Conservation (phyloP, 768 basidiomycete genomes). For the Psilocybe cubensis region DNA sequence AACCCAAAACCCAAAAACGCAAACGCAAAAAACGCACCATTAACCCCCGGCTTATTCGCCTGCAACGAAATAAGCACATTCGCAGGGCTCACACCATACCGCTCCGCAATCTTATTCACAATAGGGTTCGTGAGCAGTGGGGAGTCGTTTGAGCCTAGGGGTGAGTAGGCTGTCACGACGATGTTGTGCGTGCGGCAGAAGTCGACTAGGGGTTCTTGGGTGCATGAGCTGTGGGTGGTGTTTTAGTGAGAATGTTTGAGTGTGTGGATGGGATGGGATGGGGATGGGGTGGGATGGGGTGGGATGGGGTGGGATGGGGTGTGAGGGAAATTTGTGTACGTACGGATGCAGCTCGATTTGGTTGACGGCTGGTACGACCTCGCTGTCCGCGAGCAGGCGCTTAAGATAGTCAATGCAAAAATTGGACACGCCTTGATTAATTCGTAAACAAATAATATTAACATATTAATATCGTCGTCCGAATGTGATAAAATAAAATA, state of each 20-base stretch:
- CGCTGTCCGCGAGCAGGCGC: conserved; percentile 56
- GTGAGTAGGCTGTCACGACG: conserved; percentile 76
- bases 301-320: neutral
- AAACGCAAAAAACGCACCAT: conserved; percentile 42
- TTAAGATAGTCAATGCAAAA: conserved; percentile 67
- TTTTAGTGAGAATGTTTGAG: no score
- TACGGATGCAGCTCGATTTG: conserved; percentile 81
- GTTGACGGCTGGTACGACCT: conserved; percentile 75
- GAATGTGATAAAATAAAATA: neutral
- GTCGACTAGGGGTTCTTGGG: conserved; percentile 66
- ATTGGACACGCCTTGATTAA: conserved; percentile 66
- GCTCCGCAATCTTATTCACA: conserved; percentile 64
- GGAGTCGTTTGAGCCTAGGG: conserved; percentile 72
- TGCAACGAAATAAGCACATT: conserved; percentile 75
- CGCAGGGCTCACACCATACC: conserved; percentile 60
- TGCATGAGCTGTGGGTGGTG: conserved; percentile 47
- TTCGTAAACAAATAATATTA: neutral
- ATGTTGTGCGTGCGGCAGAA: conserved; percentile 70
- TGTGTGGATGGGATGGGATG: neutral
- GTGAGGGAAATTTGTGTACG: conserved; percentile 25
- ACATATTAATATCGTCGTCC: neutral
- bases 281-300: neutral
- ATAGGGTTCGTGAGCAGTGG: conserved; percentile 65
- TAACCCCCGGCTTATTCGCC: conserved; percentile 64
- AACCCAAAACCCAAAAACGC: no score